phyloP scores from a whole-genome alignment of 2,329 filamentous ascomycete genomes.

The Verticillium tricorpus region DNA sequence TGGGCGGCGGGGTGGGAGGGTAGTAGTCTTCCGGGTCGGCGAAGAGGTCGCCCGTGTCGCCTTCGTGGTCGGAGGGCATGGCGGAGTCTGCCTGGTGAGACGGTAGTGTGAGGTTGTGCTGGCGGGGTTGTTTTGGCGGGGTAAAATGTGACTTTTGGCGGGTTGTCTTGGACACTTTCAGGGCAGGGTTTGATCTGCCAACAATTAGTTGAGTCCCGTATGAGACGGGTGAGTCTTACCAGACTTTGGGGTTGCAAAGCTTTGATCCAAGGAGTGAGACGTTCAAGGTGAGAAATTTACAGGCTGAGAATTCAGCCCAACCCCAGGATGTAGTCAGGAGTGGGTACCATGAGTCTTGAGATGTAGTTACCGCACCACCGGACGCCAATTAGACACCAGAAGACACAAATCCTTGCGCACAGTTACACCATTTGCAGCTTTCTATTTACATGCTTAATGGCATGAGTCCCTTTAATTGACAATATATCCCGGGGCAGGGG shows the following conservation, averaged over 20 bases:
- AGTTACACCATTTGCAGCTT: too few species aligned
- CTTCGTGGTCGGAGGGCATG: constrained; percentile 28
- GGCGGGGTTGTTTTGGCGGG: not conserved
- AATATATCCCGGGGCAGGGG: too few species aligned
- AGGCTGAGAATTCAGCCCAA: not conserved
- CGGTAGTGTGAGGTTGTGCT: not conserved
- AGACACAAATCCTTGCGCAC: too few species aligned
- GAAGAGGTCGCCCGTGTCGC: constrained; percentile 57
- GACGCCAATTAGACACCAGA: not conserved
- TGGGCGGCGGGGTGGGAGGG: constrained; percentile 70
- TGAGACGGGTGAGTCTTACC: not conserved
- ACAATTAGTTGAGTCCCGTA: not conserved
- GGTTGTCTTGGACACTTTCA: not conserved
- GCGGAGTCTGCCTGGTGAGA: not conserved
- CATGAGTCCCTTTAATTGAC: too few species aligned
- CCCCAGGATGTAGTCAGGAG: not conserved
- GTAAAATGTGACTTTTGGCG: not conserved
- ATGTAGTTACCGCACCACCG: not conserved
- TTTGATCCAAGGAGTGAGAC: not conserved
- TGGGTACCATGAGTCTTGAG: not conserved
- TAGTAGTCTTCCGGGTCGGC: constrained; percentile 78
- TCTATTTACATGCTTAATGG: too few species aligned
- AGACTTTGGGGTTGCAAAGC: not conserved
- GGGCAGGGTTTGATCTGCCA: not conserved
- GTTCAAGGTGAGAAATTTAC: not conserved